These are phyloP conservation scores for Fraxinus xanthoxyloides DNA, from an alignment of 305 asterid genomes.

Conservation along the genomic window DNA sequence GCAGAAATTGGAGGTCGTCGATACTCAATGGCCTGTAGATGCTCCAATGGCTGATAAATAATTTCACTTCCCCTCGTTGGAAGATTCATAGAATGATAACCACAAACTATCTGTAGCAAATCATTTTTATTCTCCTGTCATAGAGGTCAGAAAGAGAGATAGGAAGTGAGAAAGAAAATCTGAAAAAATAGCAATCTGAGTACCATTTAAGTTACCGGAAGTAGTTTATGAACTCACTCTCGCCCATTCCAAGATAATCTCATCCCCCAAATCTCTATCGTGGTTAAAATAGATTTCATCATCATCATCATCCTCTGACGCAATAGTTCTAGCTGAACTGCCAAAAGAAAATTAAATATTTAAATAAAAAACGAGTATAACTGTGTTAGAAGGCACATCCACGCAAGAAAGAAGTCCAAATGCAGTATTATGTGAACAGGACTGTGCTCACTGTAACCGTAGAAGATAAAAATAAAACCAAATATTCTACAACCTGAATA, in stretches of 20 bases:
- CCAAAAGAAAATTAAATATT: slow-evolving; percentile 40
- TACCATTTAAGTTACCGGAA: slow-evolving; percentile 17
- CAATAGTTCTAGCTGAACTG: slow-evolving; percentile 78
- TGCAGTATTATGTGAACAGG: slow-evolving; percentile 9
- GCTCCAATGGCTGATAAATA: slow-evolving; percentile 80
- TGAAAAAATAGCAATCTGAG: slow-evolving; percentile 16
- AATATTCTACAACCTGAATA: slow-evolving; percentile 61
- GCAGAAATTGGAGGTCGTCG: slow-evolving; percentile 59
- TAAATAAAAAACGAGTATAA: neutral
- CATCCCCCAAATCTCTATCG: slow-evolving; percentile 50
- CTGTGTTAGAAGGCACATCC: slow-evolving; percentile 13
- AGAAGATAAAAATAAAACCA: slow-evolving; percentile 17
- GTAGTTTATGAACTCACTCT: slow-evolving; percentile 43
- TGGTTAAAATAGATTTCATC: slow-evolving; percentile 42
- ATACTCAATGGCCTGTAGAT: slow-evolving; percentile 68
- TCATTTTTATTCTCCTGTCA: slow-evolving; percentile 78
- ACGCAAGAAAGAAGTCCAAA: slow-evolving; percentile 22
- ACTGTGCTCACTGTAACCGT: slow-evolving; percentile 10
- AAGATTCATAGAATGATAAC: slow-evolving; percentile 62
- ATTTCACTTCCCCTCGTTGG: slow-evolving; percentile 72
- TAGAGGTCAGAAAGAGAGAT: slow-evolving; percentile 27
- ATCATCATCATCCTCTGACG: slow-evolving; percentile 63
- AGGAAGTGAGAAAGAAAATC: slow-evolving; percentile 12
- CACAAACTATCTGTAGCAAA: slow-evolving; percentile 78
- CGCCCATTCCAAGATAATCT: slow-evolving; percentile 75